Evolutionary conservation across 2,329 filamentous ascomycete species (phyloP), one percentile per base, ranked within the genome.

Genomic region (Helminthosporium solani): DNA sequence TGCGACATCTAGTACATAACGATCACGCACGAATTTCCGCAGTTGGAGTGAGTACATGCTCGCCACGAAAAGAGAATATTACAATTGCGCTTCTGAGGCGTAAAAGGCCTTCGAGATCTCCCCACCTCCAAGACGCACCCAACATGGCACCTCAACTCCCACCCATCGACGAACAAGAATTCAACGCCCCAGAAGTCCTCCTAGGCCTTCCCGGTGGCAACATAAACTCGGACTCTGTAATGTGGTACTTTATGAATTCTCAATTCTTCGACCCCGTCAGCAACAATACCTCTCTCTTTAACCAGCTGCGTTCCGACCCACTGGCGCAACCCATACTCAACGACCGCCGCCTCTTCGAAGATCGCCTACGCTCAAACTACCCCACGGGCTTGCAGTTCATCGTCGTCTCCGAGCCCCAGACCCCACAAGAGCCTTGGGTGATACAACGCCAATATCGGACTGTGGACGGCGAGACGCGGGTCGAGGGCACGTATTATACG

Each of bases 201-300:
- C 51, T 41, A 31, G 58, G 55, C 14, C 50, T 64, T 34, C 52
- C 55, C 1, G 51, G 50, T n/a, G 53, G 52, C 23, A 48, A 53
- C 19, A 56, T 68, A 45, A 57, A 63, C 44, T 47, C 44, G 11
- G 56, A 61, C 42, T 60, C 59, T 36, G 75, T 85, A 34, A 75
- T 84, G 44, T 81, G 79, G 60, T 85, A 85, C 66, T 83, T 86
- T 61, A 74, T 75, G 46, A 74, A 79, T 54, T 83, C 80, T 1
- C 80, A 80, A n/a, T 85, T 83, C 72, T 84, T 82, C 64, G 82
- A 85, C 50, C 67, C 71, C 19, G 77, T 74, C 12, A 82, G 78
- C 49, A 84, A 84, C 65, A 85, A 85, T 67, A 59, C 55, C 44
- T 77, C 78, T 51, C 73, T 80, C 8, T 68, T 78, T 52, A 72